phyloP scores from a whole-genome alignment of 2,329 filamentous ascomycete species.

The Fusarium sp. region DNA sequence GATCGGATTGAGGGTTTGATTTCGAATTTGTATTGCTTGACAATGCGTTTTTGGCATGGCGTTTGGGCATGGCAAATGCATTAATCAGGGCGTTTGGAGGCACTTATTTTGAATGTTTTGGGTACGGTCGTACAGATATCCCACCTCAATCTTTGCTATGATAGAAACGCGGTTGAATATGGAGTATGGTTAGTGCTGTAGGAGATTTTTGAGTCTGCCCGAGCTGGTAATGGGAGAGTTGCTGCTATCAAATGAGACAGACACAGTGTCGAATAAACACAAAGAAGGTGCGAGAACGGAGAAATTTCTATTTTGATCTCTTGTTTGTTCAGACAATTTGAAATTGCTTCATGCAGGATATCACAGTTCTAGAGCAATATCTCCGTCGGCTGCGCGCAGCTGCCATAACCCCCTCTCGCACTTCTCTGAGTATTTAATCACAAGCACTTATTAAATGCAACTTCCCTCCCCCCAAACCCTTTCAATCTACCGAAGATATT shows the following conservation, averaged over 20 bases:
- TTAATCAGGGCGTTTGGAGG: conserved; percentile 36
- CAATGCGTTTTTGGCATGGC: conserved; percentile 29
- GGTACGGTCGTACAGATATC: conserved; percentile 23
- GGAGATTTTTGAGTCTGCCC: background rate
- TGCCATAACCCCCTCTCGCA: background rate
- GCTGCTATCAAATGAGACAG: background rate
- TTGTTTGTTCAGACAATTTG: background rate
- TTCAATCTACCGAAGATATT: background rate
- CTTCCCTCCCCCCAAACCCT: background rate
- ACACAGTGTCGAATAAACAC: background rate
- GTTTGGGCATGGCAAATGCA: conserved; percentile 35
- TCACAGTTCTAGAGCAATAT: background rate
- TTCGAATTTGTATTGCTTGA: background rate
- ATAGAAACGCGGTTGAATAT: background rate
- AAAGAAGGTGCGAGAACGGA: background rate
- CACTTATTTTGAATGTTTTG: conserved; percentile 4
- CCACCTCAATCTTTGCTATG: conserved; percentile 27
- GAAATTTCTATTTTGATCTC: background rate
- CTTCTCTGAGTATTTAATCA: background rate
- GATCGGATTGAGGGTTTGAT: conserved; percentile 3
- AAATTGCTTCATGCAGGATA: background rate
- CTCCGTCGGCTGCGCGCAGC: conserved; percentile 21
- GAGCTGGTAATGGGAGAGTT: background rate
- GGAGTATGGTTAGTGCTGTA: background rate
- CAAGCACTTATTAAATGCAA: background rate